Conservation (phyloP, 495 filamentous ascomycete species). For the Talaromyces liani region DNA sequence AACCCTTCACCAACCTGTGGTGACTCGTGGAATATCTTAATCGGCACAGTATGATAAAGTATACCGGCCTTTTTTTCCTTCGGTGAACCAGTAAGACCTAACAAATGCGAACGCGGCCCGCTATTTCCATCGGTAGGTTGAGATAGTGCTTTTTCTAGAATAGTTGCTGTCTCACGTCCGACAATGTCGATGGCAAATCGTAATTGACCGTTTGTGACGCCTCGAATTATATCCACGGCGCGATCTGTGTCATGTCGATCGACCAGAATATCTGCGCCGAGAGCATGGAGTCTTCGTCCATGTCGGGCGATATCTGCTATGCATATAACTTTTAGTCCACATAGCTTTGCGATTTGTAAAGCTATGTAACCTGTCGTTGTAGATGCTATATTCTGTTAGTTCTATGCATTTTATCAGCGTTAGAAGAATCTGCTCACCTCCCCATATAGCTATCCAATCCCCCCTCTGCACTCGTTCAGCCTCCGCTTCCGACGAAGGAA, state of each 20-base stretch:
- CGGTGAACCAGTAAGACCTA: constrained; percentile 56
- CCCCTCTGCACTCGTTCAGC: constrained; percentile 39
- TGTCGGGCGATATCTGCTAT: constrained; percentile 56
- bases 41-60: constrained; percentile 53
- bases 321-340: constrained; percentile 48
- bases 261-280: constrained; percentile 52
- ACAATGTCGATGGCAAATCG: constrained; percentile 58
- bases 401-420: too few species aligned
- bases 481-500: constrained; percentile 28
- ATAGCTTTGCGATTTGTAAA: constrained; percentile 53
- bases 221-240: constrained; percentile 52
- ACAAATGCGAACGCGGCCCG: constrained; percentile 39
- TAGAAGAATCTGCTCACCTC: too few species aligned
- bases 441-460: constrained; percentile 66
- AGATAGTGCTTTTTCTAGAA: constrained; percentile 40
- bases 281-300: constrained; percentile 44
- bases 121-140: constrained; percentile 12
- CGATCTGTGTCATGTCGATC: constrained; percentile 52
- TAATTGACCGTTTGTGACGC: constrained; percentile 43
- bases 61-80: constrained; percentile 40
- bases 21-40: constrained; percentile 61
- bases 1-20: constrained; percentile 47
- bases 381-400: too few species aligned
- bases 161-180: constrained; percentile 48
- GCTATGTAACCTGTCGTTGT: constrained; percentile 54